Percentiles rank a stretch among this genome's conserved stretches.
These are phyloP conservation scores for Thelephora terrestris DNA, from an alignment of 1,284 basidiomycete species.

Conservation along the genomic window DNA sequence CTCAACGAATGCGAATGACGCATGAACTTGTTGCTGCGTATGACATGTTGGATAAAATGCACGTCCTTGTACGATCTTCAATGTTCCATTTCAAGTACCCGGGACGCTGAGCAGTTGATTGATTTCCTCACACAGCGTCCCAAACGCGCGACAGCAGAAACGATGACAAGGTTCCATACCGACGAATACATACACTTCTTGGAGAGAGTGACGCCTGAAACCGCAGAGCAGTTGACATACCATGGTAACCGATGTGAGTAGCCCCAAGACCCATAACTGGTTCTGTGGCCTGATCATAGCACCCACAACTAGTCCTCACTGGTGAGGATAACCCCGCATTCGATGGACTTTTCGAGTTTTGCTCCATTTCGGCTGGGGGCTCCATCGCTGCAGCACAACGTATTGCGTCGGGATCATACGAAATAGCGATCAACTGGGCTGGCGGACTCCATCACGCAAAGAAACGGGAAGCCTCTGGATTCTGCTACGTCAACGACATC, in stretches of 20 bases:
- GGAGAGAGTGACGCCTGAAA: constrained; percentile 82
- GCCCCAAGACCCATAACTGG: not conserved
- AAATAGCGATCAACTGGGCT: constrained; percentile 97
- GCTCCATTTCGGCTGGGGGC: constrained; percentile 93
- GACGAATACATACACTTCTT: constrained; percentile 97
- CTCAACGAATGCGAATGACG: constrained; percentile 86
- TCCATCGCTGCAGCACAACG: constrained; percentile 83
- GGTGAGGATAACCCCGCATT: constrained; percentile 97
- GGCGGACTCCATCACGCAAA: constrained; percentile 98
- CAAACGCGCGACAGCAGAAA: constrained; percentile 68
- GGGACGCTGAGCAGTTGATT: not conserved
- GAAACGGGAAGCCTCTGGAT: constrained; percentile 92
- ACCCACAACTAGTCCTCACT: constrained; percentile 50
- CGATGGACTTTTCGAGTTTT: constrained; percentile 96
- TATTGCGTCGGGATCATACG: constrained; percentile 73
- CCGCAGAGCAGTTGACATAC: constrained; percentile 73
- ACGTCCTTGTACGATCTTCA: constrained; percentile 59
- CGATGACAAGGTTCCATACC: constrained; percentile 92
- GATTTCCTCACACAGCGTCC: constrained; percentile 48
- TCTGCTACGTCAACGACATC: constrained; percentile 98
- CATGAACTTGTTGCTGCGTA: constrained; percentile 90
- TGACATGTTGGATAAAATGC: constrained; percentile 85
- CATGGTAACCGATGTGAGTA: constrained; percentile 74
- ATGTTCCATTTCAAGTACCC: not conserved
- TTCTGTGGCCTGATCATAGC: not conserved